These are phyloP conservation scores for Mortierella sp. DNA, from an alignment of 371 early-diverging fungal genomes.

Conservation along the genomic window DNA sequence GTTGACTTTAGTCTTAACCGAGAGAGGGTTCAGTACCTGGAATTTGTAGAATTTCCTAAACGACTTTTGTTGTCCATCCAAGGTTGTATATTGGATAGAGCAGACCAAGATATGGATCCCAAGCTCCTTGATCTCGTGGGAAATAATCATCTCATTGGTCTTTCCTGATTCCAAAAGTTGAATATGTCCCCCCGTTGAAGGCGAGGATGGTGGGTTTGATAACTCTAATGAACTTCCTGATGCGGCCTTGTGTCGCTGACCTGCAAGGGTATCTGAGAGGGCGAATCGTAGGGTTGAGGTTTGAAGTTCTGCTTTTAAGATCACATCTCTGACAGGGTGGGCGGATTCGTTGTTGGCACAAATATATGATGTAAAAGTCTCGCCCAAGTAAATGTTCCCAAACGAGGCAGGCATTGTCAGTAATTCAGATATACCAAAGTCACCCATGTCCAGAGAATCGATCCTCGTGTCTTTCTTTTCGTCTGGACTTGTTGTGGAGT, in stretches of 20 bases:
- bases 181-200: slow-evolving; percentile 33
- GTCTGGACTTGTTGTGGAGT: neutral
- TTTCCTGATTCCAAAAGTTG: slow-evolving; percentile 64
- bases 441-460: slow-evolving; percentile 61
- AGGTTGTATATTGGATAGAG: slow-evolving; percentile 83
- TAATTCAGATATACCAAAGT: slow-evolving; percentile 75
- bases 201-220: slow-evolving; percentile 8
- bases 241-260: slow-evolving; percentile 30
- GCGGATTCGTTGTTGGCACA: slow-evolving; percentile 89
- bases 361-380: slow-evolving; percentile 90
- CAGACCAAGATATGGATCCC: slow-evolving; percentile 94
- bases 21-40: slow-evolving; percentile 94
- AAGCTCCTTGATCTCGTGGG: slow-evolving; percentile 96
- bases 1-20: slow-evolving; percentile 96
- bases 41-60: slow-evolving; percentile 96
- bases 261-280: slow-evolving; percentile 73
- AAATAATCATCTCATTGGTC: slow-evolving; percentile 78
- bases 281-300: slow-evolving; percentile 81
- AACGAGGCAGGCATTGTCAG: slow-evolving; percentile 78
- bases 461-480: slow-evolving; percentile 16
- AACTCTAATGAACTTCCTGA: slow-evolving; percentile 6
- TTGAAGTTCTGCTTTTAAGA: slow-evolving; percentile 88
- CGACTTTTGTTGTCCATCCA: slow-evolving; percentile 74
- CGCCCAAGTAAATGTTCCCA: slow-evolving; percentile 95
- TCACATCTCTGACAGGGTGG: slow-evolving; percentile 73